Conservation (phyloP, 371 early-diverging fungal genomes). For the Apophysomyces sp. region DNA sequence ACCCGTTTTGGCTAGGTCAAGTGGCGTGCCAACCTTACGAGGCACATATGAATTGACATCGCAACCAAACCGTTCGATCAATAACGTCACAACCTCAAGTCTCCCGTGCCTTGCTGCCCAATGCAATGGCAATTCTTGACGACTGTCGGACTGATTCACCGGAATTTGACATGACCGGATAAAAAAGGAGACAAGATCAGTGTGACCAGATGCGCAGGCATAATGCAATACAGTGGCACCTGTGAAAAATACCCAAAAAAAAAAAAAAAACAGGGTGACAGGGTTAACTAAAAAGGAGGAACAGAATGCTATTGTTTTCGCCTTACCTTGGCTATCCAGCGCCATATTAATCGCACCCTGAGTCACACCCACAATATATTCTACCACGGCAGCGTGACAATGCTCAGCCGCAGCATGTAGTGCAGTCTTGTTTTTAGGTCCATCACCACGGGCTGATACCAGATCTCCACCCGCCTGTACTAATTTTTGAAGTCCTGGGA, state of each 20-base stretch:
- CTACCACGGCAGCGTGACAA: constrained; percentile 35
- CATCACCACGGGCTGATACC: constrained; percentile 38
- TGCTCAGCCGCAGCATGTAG: constrained; percentile 44
- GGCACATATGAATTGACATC: constrained; percentile 41
- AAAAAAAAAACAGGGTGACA: not conserved
- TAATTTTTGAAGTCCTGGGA: constrained; percentile 34
- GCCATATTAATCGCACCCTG: constrained; percentile 37
- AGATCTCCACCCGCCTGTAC: constrained; percentile 44
- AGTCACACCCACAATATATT: constrained; percentile 37
- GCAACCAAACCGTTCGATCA: constrained; percentile 42
- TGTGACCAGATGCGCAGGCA: constrained; percentile 45
- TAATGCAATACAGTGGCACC: constrained; percentile 48
- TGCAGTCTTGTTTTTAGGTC: constrained; percentile 35
- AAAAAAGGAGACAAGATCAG: constrained; percentile 36
- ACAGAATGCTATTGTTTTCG: not conserved
- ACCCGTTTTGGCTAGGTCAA: constrained; percentile 40
- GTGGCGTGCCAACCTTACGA: constrained; percentile 38
- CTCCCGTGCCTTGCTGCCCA: constrained; percentile 46
- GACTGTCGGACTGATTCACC: constrained; percentile 27
- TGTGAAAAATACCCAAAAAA: constrained; percentile 6
- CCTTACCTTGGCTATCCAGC: constrained; percentile 33
- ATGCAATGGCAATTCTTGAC: constrained; percentile 39
- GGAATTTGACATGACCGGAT: constrained; percentile 33
- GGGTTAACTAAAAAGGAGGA: not conserved
- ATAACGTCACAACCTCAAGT: constrained; percentile 35